Evolutionary conservation across 805 yeast species (phyloP).

Genomic region (Pichia membranifaciens): DNA sequence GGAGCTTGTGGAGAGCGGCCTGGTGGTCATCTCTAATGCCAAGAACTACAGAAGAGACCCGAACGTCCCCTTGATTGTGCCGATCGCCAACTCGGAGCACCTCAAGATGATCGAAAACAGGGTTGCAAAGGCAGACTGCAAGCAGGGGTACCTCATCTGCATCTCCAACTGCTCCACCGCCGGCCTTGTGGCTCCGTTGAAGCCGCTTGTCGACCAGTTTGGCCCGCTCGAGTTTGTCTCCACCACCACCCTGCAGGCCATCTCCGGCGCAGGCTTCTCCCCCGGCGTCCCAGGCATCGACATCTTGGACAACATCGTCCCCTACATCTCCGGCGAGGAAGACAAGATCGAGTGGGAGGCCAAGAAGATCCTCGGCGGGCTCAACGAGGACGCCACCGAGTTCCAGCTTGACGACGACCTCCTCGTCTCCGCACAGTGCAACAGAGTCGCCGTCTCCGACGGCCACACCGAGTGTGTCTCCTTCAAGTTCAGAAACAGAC

Average conservation of each 20-base stretch:
- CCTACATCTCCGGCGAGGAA: slow-evolving; percentile 94
- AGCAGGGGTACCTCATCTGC: slow-evolving; percentile 82
- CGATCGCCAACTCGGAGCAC: slow-evolving; percentile 92
- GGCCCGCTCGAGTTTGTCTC: slow-evolving; percentile 88
- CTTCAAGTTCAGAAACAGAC: slow-evolving; percentile 71
- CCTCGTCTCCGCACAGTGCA: slow-evolving; percentile 92
- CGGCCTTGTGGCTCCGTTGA: slow-evolving; percentile 92
- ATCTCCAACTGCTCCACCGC: slow-evolving; percentile 98
- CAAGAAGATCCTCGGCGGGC: slow-evolving; percentile 78
- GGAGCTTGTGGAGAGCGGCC: slow-evolving; percentile 74
- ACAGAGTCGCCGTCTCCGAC: slow-evolving; percentile 93
- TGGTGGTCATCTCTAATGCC: slow-evolving; percentile 88
- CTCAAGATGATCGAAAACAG: slow-evolving; percentile 62
- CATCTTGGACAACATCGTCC: slow-evolving; percentile 88
- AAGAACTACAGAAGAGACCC: slow-evolving; percentile 88
- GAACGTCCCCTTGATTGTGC: slow-evolving; percentile 89
- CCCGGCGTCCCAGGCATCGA: slow-evolving; percentile 98
- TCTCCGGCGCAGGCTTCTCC: slow-evolving; percentile 96
- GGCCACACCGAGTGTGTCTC: slow-evolving; percentile 97
- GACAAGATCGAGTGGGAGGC: slow-evolving; percentile 99
- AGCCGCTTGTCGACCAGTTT: slow-evolving; percentile 83
- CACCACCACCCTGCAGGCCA: slow-evolving; percentile 92
- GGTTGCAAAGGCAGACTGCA: slow-evolving; percentile 47
- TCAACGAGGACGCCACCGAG: slow-evolving; percentile 45
- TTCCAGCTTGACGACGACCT: slow-evolving; percentile 63